A percentile compares a stretch with the other conserved stretches of the same genome.
phyloP scores from a whole-genome alignment of 2,329 filamentous ascomycete genomes.

The Fusarium succisae region DNA sequence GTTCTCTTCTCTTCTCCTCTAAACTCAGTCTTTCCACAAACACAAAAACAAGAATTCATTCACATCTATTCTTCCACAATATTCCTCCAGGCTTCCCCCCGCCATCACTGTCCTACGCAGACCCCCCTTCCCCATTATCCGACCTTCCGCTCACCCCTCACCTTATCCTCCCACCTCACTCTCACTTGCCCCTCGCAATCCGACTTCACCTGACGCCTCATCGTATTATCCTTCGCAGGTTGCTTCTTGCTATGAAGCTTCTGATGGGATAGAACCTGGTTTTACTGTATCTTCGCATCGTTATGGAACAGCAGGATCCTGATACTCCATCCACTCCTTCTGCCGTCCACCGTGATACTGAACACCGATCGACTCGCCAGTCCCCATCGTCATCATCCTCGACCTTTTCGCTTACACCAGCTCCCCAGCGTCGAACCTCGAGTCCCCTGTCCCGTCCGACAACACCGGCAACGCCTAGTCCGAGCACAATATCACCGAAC shows the following conservation, averaged over 20 bases:
- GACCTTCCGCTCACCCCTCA: slow-evolving; percentile 42
- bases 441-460: slow-evolving; percentile 26
- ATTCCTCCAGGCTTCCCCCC: slow-evolving; percentile 19
- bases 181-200: slow-evolving; percentile 38
- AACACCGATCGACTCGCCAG: slow-evolving; percentile 41
- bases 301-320: slow-evolving; percentile 61
- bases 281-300: slow-evolving; percentile 51
- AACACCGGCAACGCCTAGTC: slow-evolving; percentile 22
- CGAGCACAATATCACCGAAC: slow-evolving; percentile 3
- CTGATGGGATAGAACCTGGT: slow-evolving; percentile 41
- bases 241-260: slow-evolving; percentile 37
- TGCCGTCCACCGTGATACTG: slow-evolving; percentile 44
- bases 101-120: slow-evolving; percentile 29
- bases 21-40: slow-evolving; percentile 4
- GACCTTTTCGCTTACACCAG: slow-evolving; percentile 35
- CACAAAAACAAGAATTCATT: slow-evolving; percentile 9
- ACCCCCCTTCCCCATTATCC: slow-evolving; percentile 40
- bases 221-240: slow-evolving; percentile 34
- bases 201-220: slow-evolving; percentile 36
- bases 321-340: slow-evolving; percentile 42
- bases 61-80: slow-evolving; percentile 2
- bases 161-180: slow-evolving; percentile 29
- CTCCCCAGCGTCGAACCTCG: slow-evolving; percentile 29
- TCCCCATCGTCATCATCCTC: slow-evolving; percentile 32
- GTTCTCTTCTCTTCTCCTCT: slow-evolving; percentile 19